phyloP scores from a whole-genome alignment of 306 rosid genomes.

The Inga laurina region DNA sequence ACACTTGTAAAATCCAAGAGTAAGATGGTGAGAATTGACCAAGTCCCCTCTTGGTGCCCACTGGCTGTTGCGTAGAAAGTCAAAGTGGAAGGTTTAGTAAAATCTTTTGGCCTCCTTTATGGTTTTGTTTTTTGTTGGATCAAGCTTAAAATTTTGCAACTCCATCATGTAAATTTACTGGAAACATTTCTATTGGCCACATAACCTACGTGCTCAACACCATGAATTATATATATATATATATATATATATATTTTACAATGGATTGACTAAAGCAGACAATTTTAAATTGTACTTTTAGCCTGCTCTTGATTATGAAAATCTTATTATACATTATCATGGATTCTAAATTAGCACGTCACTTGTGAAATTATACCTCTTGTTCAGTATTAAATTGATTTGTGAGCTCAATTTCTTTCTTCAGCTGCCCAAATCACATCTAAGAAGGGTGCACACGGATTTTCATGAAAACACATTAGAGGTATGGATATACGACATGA shows the following conservation, averaged over 20 bases:
- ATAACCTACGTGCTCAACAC: slow-evolving; percentile 20
- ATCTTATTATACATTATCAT: slow-evolving; percentile 5
- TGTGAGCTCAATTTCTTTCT: slow-evolving; percentile 43
- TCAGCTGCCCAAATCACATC: slow-evolving; percentile 81
- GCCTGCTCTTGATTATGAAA: slow-evolving; percentile 3
- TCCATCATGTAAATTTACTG: slow-evolving; percentile 4
- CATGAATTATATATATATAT: slow-evolving; percentile 18
- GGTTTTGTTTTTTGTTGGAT: neutral
- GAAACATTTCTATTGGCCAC: neutral
- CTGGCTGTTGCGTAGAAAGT: neutral
- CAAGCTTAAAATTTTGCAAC: slow-evolving; percentile 9
- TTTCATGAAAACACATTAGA: slow-evolving; percentile 82
- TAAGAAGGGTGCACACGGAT: slow-evolving; percentile 83
- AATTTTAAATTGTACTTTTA: neutral
- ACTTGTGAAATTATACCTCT: slow-evolving; percentile 19
- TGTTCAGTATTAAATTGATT: slow-evolving; percentile 29
- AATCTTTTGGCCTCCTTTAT: neutral
- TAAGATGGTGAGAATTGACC: slow-evolving; percentile 4
- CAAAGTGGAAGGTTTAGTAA: neutral
- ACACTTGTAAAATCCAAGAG: neutral
- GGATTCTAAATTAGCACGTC: slow-evolving; percentile 16
- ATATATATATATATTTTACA: slow-evolving; percentile 20
- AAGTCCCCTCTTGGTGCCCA: neutral
- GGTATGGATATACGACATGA: slow-evolving; percentile 53
- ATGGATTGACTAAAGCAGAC: slow-evolving; percentile 6